phyloP scores from a whole-genome alignment of 371 early-diverging fungal species.

The Rhizopus sp. region DNA sequence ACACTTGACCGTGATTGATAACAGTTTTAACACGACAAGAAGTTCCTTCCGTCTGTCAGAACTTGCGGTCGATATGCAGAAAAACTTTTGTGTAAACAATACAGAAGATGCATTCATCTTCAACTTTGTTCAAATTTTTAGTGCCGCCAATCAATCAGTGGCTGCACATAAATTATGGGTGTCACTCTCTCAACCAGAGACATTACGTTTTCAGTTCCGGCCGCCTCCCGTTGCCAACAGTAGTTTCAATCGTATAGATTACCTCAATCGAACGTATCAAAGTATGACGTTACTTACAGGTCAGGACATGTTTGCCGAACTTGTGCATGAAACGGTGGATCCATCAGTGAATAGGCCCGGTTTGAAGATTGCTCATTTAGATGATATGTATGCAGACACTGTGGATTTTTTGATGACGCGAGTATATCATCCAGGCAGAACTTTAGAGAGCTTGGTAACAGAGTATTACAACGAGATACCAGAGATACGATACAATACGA shows the following conservation, averaged over 20 bases:
- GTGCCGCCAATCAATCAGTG: conserved; percentile 32
- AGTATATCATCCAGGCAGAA: conserved; percentile 27
- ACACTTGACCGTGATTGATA: conserved; percentile 29
- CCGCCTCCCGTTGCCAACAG: conserved; percentile 31
- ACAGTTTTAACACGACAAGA: conserved; percentile 15
- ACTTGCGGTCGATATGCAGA: conserved; percentile 41
- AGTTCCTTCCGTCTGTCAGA: conserved; percentile 19
- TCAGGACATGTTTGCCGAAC: conserved; percentile 19
- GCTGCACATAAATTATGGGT: conserved; percentile 38
- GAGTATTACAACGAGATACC: conserved; percentile 31
- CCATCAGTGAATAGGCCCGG: conserved; percentile 42
- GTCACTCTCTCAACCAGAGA: conserved; percentile 32
- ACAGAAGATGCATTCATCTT: conserved; percentile 41
- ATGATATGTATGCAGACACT: conserved; percentile 30
- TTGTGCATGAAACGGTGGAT: conserved; percentile 25
- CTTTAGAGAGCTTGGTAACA: conserved; percentile 31
- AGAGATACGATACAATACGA: conserved; percentile 27
- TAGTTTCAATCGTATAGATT: conserved; percentile 31
- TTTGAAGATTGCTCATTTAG: conserved; percentile 44
- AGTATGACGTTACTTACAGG: conserved; percentile 44
- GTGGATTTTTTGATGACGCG: conserved; percentile 47
- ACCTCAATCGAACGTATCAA: conserved; percentile 35
- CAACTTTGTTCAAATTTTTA: conserved; percentile 44
- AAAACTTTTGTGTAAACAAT: conserved; percentile 42
- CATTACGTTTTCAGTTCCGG: conserved; percentile 36